Percentiles rank a stretch among this genome's conserved stretches.
phyloP scores from a whole-genome alignment of 2,329 filamentous ascomycete genomes.

The Raffaelea arxii region DNA sequence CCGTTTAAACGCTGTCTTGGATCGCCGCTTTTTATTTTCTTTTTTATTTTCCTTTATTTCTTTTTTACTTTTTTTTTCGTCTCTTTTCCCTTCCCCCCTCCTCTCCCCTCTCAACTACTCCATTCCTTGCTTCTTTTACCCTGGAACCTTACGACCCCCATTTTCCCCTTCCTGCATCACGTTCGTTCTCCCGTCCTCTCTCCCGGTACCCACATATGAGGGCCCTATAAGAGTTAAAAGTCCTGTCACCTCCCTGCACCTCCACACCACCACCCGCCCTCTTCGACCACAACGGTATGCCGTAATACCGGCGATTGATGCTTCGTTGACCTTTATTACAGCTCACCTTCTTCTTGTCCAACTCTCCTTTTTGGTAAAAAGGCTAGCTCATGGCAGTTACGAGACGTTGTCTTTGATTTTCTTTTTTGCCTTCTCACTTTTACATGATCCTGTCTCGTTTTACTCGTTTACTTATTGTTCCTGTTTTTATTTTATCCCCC shows the following conservation, averaged over 20 bases:
- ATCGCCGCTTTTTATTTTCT: constrained; percentile 6
- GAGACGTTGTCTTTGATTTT: background rate
- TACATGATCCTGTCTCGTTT: too few relatives aligned
- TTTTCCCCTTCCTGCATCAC: too few relatives aligned
- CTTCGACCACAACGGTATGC: constrained; percentile 37
- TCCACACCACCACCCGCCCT: constrained; percentile 34
- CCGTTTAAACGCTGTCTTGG: constrained; percentile 13
- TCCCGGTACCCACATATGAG: constrained; percentile 7
- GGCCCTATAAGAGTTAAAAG: too few relatives aligned
- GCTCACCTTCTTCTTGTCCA: background rate
- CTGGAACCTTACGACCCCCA: background rate
- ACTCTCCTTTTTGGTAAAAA: too few relatives aligned
- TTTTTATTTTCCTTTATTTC: background rate
- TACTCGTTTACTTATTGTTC: too few relatives aligned
- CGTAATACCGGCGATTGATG: constrained; percentile 37
- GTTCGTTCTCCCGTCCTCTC: too few relatives aligned
- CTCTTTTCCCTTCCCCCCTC: background rate
- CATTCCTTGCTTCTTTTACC: background rate
- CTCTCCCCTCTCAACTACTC: background rate
- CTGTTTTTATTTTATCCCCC: too few relatives aligned
- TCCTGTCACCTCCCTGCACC: constrained; percentile 35
- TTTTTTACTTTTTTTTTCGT: background rate
- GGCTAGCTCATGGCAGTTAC: too few relatives aligned
- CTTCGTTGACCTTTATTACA: constrained; percentile 29
- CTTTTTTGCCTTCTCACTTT: too few relatives aligned